Evolutionary conservation across 23 red algal species (phyloP).

Genomic region (Cyanidium caldarium): DNA sequence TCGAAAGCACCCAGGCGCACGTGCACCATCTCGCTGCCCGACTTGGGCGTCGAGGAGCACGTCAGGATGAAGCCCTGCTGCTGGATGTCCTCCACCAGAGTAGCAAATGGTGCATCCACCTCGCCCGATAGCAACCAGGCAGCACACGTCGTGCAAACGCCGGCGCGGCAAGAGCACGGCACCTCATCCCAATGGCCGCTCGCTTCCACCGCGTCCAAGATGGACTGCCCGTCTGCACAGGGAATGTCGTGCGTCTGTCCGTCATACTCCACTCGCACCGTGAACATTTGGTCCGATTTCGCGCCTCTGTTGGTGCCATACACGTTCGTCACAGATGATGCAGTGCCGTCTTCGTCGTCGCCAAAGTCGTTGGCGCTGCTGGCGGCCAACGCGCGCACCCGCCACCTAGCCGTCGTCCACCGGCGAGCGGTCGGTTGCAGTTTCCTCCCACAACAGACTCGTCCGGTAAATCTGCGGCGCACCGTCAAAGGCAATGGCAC

Average conservation of each 20-base stretch:
- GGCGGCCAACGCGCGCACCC: no score
- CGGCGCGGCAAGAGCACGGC: constrained; percentile 56
- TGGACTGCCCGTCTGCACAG: not conserved
- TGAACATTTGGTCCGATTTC: not conserved
- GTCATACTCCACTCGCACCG: not conserved
- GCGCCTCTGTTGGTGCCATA: not conserved
- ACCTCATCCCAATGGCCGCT: constrained; percentile 7
- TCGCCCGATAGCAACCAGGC: constrained; percentile 50
- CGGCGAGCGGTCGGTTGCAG: no score
- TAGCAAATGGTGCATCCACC: constrained; percentile 43
- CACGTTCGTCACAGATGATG: no score
- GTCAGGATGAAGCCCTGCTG: constrained; percentile 60
- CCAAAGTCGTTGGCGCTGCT: no score
- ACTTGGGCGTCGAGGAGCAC: constrained; percentile 43
- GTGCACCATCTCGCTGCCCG: constrained; percentile 20
- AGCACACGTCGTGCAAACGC: constrained; percentile 79
- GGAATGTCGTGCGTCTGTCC: not conserved
- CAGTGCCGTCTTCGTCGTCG: no score
- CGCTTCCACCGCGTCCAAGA: not conserved
- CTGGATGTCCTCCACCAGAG: constrained; percentile 40
- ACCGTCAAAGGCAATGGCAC: no score
- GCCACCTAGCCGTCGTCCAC: no score
- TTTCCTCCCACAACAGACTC: no score
- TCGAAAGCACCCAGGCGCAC: constrained; percentile 65
- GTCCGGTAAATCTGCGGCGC: no score